Base-by-base conservation (phyloP, 352 stramenopile genomes). In the Plasmopara viticola region DNA sequence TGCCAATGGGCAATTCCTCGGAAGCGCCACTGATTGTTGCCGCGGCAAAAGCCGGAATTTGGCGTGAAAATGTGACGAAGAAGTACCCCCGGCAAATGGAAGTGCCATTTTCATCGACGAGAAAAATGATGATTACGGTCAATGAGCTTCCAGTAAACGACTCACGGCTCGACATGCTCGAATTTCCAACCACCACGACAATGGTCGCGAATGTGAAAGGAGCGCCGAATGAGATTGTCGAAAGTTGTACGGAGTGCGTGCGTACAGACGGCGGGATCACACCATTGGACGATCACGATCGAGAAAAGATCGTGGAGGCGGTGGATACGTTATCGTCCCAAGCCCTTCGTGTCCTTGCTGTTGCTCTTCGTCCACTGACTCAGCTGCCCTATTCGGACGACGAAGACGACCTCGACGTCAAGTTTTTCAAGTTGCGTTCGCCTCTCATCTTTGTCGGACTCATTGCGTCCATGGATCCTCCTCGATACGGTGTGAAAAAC, bases 121-220 rank as follows among this genome's bases (percentile, higher is more conserved):
- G 86, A 38, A 98, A 98, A 68, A 84, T 90, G 66, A 98, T 98
- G 95, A 83, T 85, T 42, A 85, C 72, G 4, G 69, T 87, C 31
- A 87, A 85, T 31, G 62, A 78, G 33, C 35, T 85, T 9, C 60
- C 73, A 9, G 42, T 50, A 2, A 64, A 60, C 0, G 52, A 62
- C 34, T 30, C 53, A 17, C 51, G 51, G 9, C 71, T 84, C 33
- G 72, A 81, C 35, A 49, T 62, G 31, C 31, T 86, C 1, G 39
- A 64, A n/a, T 64, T 87, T 29, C 64, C 68, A 29, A 8, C 49
- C 1, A 70, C 74, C 48, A 72, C 73, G 7, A 64, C 57, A 33
- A 69, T 69, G 18, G 51, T 87, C 9, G 73, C 69, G 0, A 84
- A 84, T 37, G 76, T 87, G 28, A 87, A 87, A 66, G 76, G 76